Base-by-base conservation (phyloP, 73 alveolate species). In the Paramecium biaurelia region DNA sequence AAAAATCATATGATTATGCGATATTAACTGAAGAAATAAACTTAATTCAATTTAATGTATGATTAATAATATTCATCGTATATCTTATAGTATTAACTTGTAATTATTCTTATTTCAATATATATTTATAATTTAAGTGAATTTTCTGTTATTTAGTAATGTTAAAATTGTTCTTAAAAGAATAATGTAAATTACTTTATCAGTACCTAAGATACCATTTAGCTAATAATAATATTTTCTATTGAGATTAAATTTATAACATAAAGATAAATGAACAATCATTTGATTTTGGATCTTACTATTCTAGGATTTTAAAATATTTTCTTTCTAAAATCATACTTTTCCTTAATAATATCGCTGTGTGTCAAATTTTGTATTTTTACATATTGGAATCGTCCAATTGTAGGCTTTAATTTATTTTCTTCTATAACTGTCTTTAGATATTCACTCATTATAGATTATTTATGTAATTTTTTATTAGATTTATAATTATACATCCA, bases 401-500 rank as follows among this genome's bases (percentile, higher is more conserved):
- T 23, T 0, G 30, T 63, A 11, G 84, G 84, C 26, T 32, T 63
- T 30, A 63, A 30, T 32, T 63, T 63, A n/a, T 12, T 63, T 26
- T 63, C 84, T 32, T 63, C 49, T 0, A 63, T 63, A 14, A 63
- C 84, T 30, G 84, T 1, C 45, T 63, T 63, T 63, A 63, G 21
- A 63, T 63, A 63, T 32, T 63, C 84, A 12, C 45, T 7, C 84
- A 63, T 63, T 32, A 12, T 30, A 63, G 84, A 30, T 63, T 63
- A 30, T 26, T 32, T 26, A 63, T 63, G 7, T 49, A 63, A 63
- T 63, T 63, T 63, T 2, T 34, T 18, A 3, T 12, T 12, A 26
- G 84, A 63, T 63, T 63, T 63, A 26, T 63, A 63, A 7, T 5
- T 63, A 32, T 63, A 63, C 84, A 63, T 63, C 84, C 84, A 63